A percentile compares a stretch with the other conserved stretches of the same genome.
Conservation (phyloP, 2,329 filamentous ascomycete species). For the Apiospora rasikravindrae region DNA sequence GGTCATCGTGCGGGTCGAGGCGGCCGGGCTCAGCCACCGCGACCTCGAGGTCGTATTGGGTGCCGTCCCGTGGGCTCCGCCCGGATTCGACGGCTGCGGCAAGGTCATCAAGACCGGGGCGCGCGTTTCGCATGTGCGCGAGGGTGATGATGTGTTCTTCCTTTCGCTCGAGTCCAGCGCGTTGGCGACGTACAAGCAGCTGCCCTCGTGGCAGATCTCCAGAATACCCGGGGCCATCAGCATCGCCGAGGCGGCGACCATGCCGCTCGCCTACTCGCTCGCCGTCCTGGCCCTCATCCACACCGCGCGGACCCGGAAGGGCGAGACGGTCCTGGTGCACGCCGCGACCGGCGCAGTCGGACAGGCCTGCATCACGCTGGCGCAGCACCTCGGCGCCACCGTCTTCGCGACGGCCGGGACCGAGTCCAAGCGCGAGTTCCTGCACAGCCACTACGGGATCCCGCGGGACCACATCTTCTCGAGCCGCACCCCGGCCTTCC, state of each 20-base stretch:
- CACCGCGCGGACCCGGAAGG: background rate
- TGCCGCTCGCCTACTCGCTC: slow-evolving; percentile 25
- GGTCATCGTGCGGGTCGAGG: slow-evolving; percentile 38
- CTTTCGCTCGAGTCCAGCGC: slow-evolving; percentile 23
- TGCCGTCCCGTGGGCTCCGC: slow-evolving; percentile 29
- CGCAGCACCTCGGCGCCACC: slow-evolving; percentile 18
- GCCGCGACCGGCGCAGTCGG: slow-evolving; percentile 22
- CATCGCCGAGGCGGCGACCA: slow-evolving; percentile 21
- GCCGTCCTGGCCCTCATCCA: slow-evolving; percentile 20
- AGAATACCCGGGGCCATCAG: slow-evolving; percentile 23
- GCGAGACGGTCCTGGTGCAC: slow-evolving; percentile 22
- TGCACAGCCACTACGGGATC: slow-evolving; percentile 15
- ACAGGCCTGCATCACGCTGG: slow-evolving; percentile 19
- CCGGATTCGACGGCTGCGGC: slow-evolving; percentile 24
- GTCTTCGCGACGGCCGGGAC: slow-evolving; percentile 21
- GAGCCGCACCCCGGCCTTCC: slow-evolving; percentile 19
- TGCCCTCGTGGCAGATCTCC: slow-evolving; percentile 25
- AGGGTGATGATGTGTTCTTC: slow-evolving; percentile 25
- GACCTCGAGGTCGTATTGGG: slow-evolving; percentile 31
- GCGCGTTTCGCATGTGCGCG: slow-evolving; percentile 12
- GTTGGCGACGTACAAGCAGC: slow-evolving; percentile 29
- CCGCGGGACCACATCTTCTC: slow-evolving; percentile 21
- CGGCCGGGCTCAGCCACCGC: slow-evolving; percentile 34
- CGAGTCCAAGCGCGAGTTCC: slow-evolving; percentile 17
- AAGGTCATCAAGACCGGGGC: slow-evolving; percentile 21